A percentile compares a stretch with the other conserved stretches of the same genome.
These are phyloP conservation scores for Craterostigma plantagineum DNA, from an alignment of 257 asterid species.

Conservation along the genomic window DNA sequence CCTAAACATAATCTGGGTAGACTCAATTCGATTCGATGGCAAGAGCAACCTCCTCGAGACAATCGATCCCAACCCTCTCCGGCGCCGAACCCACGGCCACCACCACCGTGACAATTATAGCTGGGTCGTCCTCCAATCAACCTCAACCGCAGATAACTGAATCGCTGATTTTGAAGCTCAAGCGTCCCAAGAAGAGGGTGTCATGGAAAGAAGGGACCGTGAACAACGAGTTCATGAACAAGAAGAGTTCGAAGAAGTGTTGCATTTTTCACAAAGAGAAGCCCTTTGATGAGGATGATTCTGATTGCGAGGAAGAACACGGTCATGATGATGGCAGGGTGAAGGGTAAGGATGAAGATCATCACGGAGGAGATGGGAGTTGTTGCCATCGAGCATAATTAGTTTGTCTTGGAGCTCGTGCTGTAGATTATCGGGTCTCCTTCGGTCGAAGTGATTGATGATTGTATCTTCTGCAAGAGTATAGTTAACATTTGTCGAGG, in stretches of 20 bases:
- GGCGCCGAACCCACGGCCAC: constrained; percentile 13
- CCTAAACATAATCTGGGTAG: too few relatives aligned
- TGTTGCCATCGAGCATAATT: too few relatives aligned
- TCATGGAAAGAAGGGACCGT: constrained; percentile 66
- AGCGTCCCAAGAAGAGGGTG: constrained; percentile 39
- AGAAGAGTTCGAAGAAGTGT: constrained; percentile 74
- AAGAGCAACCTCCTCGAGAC: constrained; percentile 18
- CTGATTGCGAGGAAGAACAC: constrained; percentile 35
- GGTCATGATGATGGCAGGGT: constrained; percentile 17
- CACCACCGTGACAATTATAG: constrained; percentile 23
- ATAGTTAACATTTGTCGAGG: too few relatives aligned
- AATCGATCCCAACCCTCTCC: constrained; percentile 15
- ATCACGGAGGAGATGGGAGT: too few relatives aligned
- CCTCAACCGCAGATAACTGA: constrained; percentile 27
- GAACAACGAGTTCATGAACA: constrained; percentile 84
- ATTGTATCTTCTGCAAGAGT: too few relatives aligned
- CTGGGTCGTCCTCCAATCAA: constrained; percentile 25
- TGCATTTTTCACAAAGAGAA: constrained; percentile 80
- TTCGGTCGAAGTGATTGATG: too few relatives aligned
- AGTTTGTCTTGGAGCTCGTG: too few relatives aligned
- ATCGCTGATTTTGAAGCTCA: constrained; percentile 31
- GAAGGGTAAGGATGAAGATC: too few relatives aligned
- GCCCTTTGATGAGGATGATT: constrained; percentile 77
- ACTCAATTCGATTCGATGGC: constrained; percentile 19
- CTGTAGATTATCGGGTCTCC: too few relatives aligned